Evolutionary conservation across 164 flowering plant genomes (phyloP).

Genomic region (Annona squamosa): DNA sequence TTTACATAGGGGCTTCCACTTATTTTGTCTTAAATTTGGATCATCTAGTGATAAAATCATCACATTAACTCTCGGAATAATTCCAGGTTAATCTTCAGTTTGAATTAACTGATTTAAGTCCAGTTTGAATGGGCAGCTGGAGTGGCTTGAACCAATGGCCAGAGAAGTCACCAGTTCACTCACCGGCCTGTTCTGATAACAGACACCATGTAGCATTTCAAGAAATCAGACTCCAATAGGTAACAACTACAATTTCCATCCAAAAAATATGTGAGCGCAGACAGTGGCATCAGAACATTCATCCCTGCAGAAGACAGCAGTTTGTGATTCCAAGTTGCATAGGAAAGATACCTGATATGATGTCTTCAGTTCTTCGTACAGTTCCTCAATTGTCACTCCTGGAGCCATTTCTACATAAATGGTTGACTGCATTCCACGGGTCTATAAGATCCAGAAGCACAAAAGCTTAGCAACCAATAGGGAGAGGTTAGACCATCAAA

Average conservation of each 20-base stretch:
- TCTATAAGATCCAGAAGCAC: constrained; percentile 29
- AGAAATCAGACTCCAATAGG: not conserved
- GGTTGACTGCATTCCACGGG: constrained; percentile 97
- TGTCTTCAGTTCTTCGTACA: constrained; percentile 45
- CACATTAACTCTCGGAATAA: too few species aligned
- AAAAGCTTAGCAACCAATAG: not conserved
- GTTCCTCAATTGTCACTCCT: constrained; percentile 67
- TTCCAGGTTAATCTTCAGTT: too few species aligned
- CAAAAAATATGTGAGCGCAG: not conserved
- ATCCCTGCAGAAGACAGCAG: not conserved
- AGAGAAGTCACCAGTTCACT: too few species aligned
- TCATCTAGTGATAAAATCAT: too few species aligned
- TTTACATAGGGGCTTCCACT: too few species aligned
- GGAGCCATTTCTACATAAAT: constrained; percentile 89
- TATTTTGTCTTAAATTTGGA: too few species aligned
- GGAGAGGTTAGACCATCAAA: too few species aligned
- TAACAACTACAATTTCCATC: not conserved
- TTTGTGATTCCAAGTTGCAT: not conserved
- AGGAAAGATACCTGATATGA: constrained; percentile 54
- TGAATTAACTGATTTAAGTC: too few species aligned
- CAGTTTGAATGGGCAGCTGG: too few species aligned
- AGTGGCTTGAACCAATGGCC: too few species aligned
- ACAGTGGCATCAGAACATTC: not conserved
- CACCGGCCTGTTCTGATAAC: not conserved
- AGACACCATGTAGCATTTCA: not conserved